These are phyloP conservation scores for Gloeostereum incarnatum DNA, from an alignment of 768 basidiomycete genomes.

Conservation along the genomic window DNA sequence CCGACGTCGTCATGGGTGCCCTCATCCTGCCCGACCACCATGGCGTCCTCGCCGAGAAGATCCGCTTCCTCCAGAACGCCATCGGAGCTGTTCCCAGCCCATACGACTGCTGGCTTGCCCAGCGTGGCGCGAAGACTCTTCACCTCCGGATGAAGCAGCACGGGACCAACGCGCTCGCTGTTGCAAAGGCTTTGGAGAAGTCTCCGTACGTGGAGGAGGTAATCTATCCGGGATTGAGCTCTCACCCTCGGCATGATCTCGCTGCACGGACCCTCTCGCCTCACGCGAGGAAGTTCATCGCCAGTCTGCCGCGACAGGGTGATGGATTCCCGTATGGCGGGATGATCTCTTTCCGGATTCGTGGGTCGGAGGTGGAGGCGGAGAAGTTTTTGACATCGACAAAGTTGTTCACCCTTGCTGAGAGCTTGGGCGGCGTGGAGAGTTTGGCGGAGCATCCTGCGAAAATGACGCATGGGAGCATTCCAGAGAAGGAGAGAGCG, in stretches of 20 bases:
- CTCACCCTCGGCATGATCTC: constrained; percentile 55
- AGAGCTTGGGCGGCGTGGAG: constrained; percentile 90
- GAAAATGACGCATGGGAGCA: constrained; percentile 81
- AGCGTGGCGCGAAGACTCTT: constrained; percentile 88
- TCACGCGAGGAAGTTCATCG: constrained; percentile 61
- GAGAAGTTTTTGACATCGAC: constrained; percentile 59
- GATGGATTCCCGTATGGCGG: constrained; percentile 83
- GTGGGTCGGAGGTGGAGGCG: constrained; percentile 45
- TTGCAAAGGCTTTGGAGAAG: constrained; percentile 53
- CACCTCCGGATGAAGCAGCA: constrained; percentile 83
- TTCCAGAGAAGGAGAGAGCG: constrained; percentile 59
- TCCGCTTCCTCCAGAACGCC: constrained; percentile 88
- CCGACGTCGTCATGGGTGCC: constrained; percentile 88
- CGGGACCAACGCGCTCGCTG: constrained; percentile 69
- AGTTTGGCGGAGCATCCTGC: constrained; percentile 82
- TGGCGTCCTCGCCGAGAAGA: constrained; percentile 33
- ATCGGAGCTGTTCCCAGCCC: constrained; percentile 79
- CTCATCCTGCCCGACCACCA: constrained; percentile 59
- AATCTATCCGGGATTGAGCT: constrained; percentile 75
- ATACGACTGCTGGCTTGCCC: constrained; percentile 85
- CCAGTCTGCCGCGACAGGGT: constrained; percentile 18
- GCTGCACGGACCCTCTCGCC: constrained; percentile 57
- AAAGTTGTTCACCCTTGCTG: constrained; percentile 72
- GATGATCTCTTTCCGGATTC: constrained; percentile 77
- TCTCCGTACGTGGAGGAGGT: constrained; percentile 66